Percentiles rank a stretch among this genome's conserved stretches.
These are phyloP conservation scores for Brassica carinata DNA, from an alignment of 345 rosid genomes.

Conservation along the genomic window DNA sequence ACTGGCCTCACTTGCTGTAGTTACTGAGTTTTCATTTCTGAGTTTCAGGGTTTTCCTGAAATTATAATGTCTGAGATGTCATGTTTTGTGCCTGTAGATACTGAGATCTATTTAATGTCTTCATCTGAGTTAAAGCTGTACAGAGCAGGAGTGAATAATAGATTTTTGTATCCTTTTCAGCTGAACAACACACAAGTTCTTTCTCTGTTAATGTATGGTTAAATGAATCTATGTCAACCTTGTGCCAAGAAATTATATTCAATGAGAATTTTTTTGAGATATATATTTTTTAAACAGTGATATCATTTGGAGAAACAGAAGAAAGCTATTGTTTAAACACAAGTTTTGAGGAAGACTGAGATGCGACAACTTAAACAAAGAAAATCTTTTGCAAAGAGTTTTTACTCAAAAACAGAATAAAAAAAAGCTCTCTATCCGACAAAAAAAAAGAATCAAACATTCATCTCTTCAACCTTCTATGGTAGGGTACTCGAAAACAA, in stretches of 20 bases:
- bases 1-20: no score
- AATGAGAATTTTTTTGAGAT: neutral
- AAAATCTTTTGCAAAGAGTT: neutral
- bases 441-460: conserved; percentile 27
- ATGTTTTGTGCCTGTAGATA: conserved; percentile 53
- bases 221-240: neutral
- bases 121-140: conserved; percentile 64
- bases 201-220: conserved; percentile 5
- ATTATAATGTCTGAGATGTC: no score
- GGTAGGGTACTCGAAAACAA: conserved; percentile 77
- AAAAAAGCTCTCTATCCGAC: conserved; percentile 28
- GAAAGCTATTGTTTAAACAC: neutral
- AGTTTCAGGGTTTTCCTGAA: no score
- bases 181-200: neutral
- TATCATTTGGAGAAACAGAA: neutral
- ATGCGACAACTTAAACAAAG: neutral
- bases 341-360: neutral
- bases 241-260: neutral
- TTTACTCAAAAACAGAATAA: conserved; percentile 12
- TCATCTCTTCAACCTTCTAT: conserved; percentile 54
- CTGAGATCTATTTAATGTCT: conserved; percentile 49
- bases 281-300: neutral
- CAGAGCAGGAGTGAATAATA: conserved; percentile 80
- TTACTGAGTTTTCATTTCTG: no score
- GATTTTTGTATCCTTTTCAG: conserved; percentile 47